phyloP scores from a whole-genome alignment of 2,329 filamentous ascomycete species.

The Penicillium sp. region DNA sequence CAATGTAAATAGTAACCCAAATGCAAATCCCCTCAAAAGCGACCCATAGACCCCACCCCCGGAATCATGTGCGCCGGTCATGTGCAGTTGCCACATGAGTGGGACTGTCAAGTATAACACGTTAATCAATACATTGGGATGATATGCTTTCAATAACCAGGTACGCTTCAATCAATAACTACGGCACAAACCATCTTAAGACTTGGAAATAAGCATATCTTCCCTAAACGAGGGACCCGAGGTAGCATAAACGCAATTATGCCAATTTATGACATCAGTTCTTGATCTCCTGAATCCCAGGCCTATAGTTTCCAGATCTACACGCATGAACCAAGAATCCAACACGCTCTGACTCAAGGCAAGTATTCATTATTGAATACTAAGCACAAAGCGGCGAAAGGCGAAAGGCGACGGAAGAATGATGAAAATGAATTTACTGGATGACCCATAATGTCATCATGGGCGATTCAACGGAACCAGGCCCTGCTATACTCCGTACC shows the following conservation, averaged over 20 bases:
- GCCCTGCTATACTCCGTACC: not conserved
- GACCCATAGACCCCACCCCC: conserved; percentile 7
- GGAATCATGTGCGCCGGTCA: conserved; percentile 18
- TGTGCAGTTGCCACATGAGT: conserved; percentile 17
- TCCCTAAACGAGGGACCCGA: no score
- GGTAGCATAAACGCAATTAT: not conserved
- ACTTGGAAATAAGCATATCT: not conserved
- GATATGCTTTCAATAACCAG: not conserved
- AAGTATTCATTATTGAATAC: not conserved
- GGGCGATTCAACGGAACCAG: conserved; percentile 9
- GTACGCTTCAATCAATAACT: not conserved
- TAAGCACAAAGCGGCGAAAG: not conserved
- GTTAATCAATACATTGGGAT: no score
- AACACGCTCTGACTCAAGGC: not conserved
- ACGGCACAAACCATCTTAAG: not conserved
- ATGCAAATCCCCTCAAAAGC: not conserved
- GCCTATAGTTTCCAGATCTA: not conserved
- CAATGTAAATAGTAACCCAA: not conserved
- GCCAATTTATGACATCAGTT: conserved; percentile 11
- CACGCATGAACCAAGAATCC: not conserved
- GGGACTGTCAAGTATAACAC: not conserved
- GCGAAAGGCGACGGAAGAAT: conserved; percentile 3
- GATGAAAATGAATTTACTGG: conserved; percentile 16
- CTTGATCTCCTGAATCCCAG: not conserved
- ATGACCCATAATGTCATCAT: conserved; percentile 19